Conservation (phyloP, 179 eudicot species). For the Beta macrorhiza region DNA sequence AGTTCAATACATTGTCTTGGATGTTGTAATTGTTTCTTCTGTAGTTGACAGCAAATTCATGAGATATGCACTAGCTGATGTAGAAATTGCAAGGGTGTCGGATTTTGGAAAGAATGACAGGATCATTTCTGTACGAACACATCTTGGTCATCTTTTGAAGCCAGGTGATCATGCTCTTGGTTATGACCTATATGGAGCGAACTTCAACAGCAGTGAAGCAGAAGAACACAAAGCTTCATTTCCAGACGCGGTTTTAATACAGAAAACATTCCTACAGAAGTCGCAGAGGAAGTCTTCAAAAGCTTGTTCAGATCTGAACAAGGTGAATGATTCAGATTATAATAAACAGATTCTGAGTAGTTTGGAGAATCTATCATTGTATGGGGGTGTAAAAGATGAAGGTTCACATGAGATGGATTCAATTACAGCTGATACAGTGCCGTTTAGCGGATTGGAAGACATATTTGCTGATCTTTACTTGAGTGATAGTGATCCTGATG, state of each 20-base stretch:
- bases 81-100: slow-evolving; percentile 53
- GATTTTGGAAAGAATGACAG: slow-evolving; percentile 51
- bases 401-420: slow-evolving; percentile 27
- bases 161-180: slow-evolving; percentile 62
- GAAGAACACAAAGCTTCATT: slow-evolving; percentile 39
- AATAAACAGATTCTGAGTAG: slow-evolving; percentile 42
- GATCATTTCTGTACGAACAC: slow-evolving; percentile 45
- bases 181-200: slow-evolving; percentile 47
- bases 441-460: slow-evolving; percentile 46
- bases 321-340: slow-evolving; percentile 40
- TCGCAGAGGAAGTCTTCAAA: slow-evolving; percentile 17
- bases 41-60: slow-evolving; percentile 39
- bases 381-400: slow-evolving; percentile 17
- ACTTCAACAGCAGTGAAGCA: slow-evolving; percentile 42
- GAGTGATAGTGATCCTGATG: slow-evolving; percentile 28
- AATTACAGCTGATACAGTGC: slow-evolving; percentile 24
- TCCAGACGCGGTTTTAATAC: slow-evolving; percentile 48
- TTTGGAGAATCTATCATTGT: slow-evolving; percentile 43
- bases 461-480: slow-evolving; percentile 50
- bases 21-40: slow-evolving; percentile 35
- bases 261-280: slow-evolving; percentile 48
- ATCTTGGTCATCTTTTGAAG: slow-evolving; percentile 50
- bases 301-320: slow-evolving; percentile 33
- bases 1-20: slow-evolving; percentile 47
- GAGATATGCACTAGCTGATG: slow-evolving; percentile 50